Evolutionary conservation across 1,284 basidiomycete species (phyloP).

Genomic region (Ceratobasidium sp.): DNA sequence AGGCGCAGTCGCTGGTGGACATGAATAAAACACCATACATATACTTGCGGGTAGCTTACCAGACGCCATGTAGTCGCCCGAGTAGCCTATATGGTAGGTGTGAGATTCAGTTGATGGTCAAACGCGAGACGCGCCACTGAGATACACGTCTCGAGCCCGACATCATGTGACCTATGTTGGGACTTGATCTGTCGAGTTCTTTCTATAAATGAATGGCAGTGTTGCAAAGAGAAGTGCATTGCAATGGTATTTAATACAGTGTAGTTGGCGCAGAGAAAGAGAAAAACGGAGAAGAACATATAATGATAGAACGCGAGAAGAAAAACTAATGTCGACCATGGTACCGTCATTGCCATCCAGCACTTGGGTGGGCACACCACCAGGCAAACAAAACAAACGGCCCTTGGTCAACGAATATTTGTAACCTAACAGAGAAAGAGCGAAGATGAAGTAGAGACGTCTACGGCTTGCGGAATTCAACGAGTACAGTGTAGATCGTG

Average conservation of each 20-base stretch:
- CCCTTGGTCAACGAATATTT: not conserved
- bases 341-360: conserved; percentile 19
- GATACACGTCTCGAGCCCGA: not conserved
- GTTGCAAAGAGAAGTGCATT: conserved; percentile 37
- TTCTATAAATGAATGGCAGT: no score
- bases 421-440: conserved; percentile 24
- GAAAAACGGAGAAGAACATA: conserved; percentile 15
- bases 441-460: conserved; percentile 1
- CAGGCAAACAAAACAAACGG: not conserved
- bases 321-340: conserved; percentile 26
- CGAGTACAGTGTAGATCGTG: conserved; percentile 95
- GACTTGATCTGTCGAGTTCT: not conserved
- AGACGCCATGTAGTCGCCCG: not conserved
- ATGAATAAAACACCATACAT: not conserved
- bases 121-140: not conserved
- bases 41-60: not conserved
- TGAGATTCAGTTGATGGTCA: not conserved
- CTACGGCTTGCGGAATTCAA: conserved; percentile 87
- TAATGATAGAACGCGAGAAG: conserved; percentile 41
- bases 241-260: conserved; percentile 43
- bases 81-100: not conserved
- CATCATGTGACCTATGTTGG: conserved; percentile 9
- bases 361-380: conserved; percentile 21
- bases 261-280: conserved; percentile 4
- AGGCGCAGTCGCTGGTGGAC: conserved; percentile 25